Evolutionary conservation across 2,329 filamentous ascomycete genomes (phyloP).

Genomic region (Fusarium nisikadoi): DNA sequence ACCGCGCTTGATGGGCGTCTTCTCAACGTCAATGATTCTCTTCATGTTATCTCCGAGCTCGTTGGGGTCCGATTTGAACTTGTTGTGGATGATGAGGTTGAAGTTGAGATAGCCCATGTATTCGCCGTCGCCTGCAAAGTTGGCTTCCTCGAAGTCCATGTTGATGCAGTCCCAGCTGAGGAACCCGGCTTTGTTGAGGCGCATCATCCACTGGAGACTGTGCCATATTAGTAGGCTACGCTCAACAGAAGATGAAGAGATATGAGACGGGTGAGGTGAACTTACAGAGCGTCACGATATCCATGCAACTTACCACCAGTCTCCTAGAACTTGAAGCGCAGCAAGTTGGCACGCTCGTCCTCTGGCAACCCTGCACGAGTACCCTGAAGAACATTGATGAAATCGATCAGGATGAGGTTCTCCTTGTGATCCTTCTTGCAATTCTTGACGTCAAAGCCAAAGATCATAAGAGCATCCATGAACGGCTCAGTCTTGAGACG

Average conservation of each 20-base stretch:
- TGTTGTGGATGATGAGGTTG: not conserved
- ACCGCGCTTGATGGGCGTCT: not conserved
- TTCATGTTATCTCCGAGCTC: not conserved
- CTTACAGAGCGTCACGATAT: slow-evolving; percentile 18
- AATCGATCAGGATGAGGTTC: not conserved
- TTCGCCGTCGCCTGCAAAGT: not conserved
- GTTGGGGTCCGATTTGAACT: not conserved
- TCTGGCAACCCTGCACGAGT: not conserved
- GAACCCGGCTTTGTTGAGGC: not conserved
- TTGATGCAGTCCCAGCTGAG: slow-evolving; percentile 5
- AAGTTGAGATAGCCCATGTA: not conserved
- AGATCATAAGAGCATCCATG: not conserved
- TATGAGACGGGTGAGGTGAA: no score
- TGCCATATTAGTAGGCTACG: not conserved
- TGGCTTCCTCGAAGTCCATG: not conserved
- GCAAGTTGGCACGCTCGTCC: not conserved
- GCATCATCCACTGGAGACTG: slow-evolving; percentile 31
- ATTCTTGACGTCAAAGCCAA: slow-evolving; percentile 1
- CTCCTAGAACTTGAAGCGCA: slow-evolving; percentile 5
- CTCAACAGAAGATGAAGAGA: rapidly evolving
- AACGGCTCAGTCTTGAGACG: not conserved
- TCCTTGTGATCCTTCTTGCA: not conserved
- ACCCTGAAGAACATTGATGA: slow-evolving; percentile 16
- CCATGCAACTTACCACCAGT: not conserved
- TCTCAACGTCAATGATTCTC: not conserved